These are phyloP conservation scores for Penicillium freii DNA, from an alignment of 2,329 filamentous ascomycete genomes.

Conservation along the genomic window DNA sequence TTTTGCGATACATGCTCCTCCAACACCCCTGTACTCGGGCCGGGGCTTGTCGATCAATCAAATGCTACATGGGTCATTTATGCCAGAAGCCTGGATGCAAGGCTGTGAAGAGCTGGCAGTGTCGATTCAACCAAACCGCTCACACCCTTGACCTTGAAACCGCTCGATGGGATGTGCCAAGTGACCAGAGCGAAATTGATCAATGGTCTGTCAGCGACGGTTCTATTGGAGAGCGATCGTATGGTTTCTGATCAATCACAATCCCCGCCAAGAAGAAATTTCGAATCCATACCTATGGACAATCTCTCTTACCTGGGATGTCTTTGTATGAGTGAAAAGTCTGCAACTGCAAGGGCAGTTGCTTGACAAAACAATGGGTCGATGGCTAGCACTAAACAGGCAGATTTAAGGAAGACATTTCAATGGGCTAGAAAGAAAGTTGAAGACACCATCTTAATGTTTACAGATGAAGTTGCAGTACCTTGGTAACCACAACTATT, in stretches of 20 bases:
- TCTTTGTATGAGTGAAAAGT: conserved; percentile 13
- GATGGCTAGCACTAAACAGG: background rate
- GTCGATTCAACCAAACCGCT: conserved; percentile 29
- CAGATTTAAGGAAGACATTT: background rate
- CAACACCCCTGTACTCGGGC: conserved; percentile 44
- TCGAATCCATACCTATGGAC: conserved; percentile 6
- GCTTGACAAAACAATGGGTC: background rate
- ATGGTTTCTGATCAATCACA: conserved; percentile 4
- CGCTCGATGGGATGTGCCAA: conserved; percentile 24
- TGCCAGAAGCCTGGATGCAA: conserved; percentile 37
- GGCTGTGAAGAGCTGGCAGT: conserved; percentile 30
- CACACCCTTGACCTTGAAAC: conserved; percentile 29
- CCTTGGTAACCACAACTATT: background rate
- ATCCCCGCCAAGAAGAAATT: background rate
- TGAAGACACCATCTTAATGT: background rate
- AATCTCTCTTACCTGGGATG: background rate
- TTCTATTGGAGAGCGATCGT: conserved; percentile 11
- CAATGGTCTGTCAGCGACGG: conserved; percentile 18
- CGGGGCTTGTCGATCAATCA: conserved; percentile 42
- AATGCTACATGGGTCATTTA: conserved; percentile 50
- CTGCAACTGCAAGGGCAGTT: background rate
- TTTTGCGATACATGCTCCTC: conserved; percentile 47
- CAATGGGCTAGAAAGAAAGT: conserved; percentile 1
- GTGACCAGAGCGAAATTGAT: conserved; percentile 20
- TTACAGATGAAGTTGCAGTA: background rate